Evolutionary conservation across 2,329 filamentous ascomycete species (phyloP).

Genomic region (Sphaerulina populicola): DNA sequence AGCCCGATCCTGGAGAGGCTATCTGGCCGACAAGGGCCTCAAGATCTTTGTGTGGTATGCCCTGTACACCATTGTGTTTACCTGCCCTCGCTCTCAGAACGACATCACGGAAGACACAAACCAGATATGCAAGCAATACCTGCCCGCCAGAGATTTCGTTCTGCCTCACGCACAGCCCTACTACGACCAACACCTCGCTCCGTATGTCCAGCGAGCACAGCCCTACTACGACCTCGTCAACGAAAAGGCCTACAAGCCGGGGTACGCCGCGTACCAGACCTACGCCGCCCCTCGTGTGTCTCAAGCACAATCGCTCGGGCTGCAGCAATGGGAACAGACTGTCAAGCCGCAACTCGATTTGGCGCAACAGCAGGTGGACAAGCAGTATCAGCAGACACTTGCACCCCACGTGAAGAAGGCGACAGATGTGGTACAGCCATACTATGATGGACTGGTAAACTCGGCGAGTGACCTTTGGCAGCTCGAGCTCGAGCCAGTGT

Average conservation of each 20-base stretch:
- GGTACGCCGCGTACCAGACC: constrained; percentile 52
- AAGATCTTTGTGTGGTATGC: constrained; percentile 77
- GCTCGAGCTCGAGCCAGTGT: constrained; percentile 65
- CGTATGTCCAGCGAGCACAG: constrained; percentile 66
- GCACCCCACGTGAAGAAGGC: constrained; percentile 64
- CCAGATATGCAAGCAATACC: constrained; percentile 72
- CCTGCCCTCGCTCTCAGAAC: constrained; percentile 64
- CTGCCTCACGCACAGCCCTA: constrained; percentile 74
- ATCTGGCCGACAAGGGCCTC: constrained; percentile 25
- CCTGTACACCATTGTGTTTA: constrained; percentile 70
- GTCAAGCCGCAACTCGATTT: constrained; percentile 65
- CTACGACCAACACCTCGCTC: constrained; percentile 74
- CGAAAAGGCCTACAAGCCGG: constrained; percentile 58
- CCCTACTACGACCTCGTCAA: constrained; percentile 60
- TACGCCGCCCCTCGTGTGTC: constrained; percentile 68
- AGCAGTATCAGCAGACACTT: constrained; percentile 61
- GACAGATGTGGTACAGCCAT: constrained; percentile 55
- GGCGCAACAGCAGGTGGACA: constrained; percentile 52
- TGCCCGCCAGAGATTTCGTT: constrained; percentile 56
- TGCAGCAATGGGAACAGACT: constrained; percentile 68
- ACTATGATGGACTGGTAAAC: constrained; percentile 58
- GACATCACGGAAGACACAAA: constrained; percentile 63
- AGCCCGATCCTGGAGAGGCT: constrained; percentile 18
- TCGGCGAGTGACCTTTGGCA: constrained; percentile 62
- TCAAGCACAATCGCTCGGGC: constrained; percentile 57